These are phyloP conservation scores for Coemansia reversa DNA, from an alignment of 192 early-diverging fungal species.

Conservation along the genomic window DNA sequence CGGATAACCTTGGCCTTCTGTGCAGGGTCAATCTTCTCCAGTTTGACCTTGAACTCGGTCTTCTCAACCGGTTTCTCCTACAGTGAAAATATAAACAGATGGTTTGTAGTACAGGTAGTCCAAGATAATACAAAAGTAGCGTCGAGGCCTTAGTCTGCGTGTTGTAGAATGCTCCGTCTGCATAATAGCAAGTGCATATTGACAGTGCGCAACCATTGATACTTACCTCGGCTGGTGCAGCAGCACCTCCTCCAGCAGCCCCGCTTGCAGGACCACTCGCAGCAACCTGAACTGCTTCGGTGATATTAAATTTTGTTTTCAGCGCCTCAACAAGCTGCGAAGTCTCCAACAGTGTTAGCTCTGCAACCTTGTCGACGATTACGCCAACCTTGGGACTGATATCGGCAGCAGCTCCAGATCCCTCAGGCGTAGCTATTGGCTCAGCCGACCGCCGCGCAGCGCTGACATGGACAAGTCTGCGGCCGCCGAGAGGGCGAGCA, in stretches of 20 bases:
- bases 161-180: neutral
- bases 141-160: neutral
- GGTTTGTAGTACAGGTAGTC: neutral
- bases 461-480: slow-evolving; percentile 44
- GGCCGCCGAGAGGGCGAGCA: slow-evolving; percentile 30
- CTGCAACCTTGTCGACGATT: slow-evolving; percentile 91
- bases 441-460: slow-evolving; percentile 53
- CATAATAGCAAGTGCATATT: neutral
- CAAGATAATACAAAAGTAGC: neutral
- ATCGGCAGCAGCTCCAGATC: slow-evolving; percentile 47
- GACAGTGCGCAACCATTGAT: no score
- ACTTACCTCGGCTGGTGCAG: slow-evolving; percentile 62
- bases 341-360: slow-evolving; percentile 90
- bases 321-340: slow-evolving; percentile 82
- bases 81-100: neutral
- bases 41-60: slow-evolving; percentile 93
- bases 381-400: slow-evolving; percentile 67
- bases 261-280: slow-evolving; percentile 63
- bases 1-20: slow-evolving; percentile 97
- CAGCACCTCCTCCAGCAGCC: slow-evolving; percentile 63
- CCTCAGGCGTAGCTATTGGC: slow-evolving; percentile 65
- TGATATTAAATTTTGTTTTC: slow-evolving; percentile 87
- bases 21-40: slow-evolving; percentile 91
- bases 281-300: slow-evolving; percentile 83
- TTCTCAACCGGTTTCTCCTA: slow-evolving; percentile 90